Percentiles rank a stretch among this genome's conserved stretches.
phyloP scores from a whole-genome alignment of 2,329 filamentous ascomycete species.

The Ploettnerulaceae sp. region DNA sequence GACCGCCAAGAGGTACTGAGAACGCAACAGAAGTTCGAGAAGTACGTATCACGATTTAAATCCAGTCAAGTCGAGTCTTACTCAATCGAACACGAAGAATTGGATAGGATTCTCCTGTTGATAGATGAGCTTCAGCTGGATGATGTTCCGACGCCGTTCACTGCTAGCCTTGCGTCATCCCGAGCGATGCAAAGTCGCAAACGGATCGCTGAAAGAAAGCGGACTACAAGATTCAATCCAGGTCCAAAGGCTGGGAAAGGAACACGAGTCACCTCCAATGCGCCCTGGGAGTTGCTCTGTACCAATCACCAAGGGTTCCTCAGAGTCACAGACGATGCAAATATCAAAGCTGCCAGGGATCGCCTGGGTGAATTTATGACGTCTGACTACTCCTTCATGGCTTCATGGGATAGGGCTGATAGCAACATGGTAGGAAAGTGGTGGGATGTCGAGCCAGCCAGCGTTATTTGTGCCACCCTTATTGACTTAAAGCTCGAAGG shows the following conservation, averaged over 20 bases:
- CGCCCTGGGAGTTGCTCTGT: constrained; percentile 21
- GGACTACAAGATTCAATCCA: constrained; percentile 17
- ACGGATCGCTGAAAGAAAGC: constrained; percentile 10
- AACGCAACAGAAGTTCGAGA: constrained; percentile 17
- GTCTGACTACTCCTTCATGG: constrained; percentile 21
- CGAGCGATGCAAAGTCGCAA: constrained; percentile 14
- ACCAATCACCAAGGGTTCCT: constrained; percentile 19
- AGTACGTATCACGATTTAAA: constrained; percentile 17
- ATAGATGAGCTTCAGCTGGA: constrained; percentile 16
- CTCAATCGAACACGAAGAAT: constrained; percentile 16
- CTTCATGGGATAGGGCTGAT: constrained; percentile 22
- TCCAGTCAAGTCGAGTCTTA: constrained; percentile 15
- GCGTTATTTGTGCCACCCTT: constrained; percentile 19
- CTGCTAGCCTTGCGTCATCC: constrained; percentile 11
- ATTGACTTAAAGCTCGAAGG: constrained; percentile 18
- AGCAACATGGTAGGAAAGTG: constrained; percentile 17
- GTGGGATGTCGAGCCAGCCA: constrained; percentile 23
- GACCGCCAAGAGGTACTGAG: constrained; percentile 12
- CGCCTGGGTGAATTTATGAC: constrained; percentile 18
- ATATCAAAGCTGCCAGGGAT: constrained; percentile 16
- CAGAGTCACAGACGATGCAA: constrained; percentile 13
- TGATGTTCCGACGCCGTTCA: constrained; percentile 6
- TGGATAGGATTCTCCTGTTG: constrained; percentile 17
- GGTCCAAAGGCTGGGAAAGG: constrained; percentile 17
- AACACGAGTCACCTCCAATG: constrained; percentile 11